These are phyloP conservation scores for Eragrostis nindensis DNA, from an alignment of 176 grass and related monocot species.

Conservation along the genomic window DNA sequence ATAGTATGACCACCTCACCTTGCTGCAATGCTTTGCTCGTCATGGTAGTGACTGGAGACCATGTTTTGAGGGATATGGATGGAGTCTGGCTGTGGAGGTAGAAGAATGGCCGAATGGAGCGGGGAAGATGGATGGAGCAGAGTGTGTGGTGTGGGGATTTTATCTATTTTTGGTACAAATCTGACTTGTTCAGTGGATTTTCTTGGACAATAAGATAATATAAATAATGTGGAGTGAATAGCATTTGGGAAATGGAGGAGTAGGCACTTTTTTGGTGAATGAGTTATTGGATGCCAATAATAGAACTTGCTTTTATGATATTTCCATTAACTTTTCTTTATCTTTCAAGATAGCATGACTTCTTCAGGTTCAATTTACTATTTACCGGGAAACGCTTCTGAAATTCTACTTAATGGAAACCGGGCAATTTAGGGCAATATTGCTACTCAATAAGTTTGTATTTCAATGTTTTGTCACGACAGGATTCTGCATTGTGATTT, in stretches of 20 bases:
- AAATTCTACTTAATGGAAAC: not conserved
- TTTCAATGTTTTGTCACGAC: not conserved
- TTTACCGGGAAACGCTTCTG: conserved; percentile 4
- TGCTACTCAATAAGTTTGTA: not conserved
- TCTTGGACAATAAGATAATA: not conserved
- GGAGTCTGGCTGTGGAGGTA: not conserved
- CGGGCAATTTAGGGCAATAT: not conserved
- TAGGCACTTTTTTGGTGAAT: not conserved
- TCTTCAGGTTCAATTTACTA: not conserved
- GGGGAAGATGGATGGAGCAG: not conserved
- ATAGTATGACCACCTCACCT: not conserved
- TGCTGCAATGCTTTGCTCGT: not conserved
- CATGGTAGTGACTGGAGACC: not conserved
- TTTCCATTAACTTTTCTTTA: conserved; percentile 2
- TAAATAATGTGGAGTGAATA: not conserved
- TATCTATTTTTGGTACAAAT: not conserved
- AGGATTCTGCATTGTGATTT: not conserved
- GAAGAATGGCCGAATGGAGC: not conserved
- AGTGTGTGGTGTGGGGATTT: not conserved
- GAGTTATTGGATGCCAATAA: conserved; percentile 13
- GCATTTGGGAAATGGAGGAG: not conserved
- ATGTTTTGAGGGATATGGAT: not conserved
- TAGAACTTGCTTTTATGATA: not conserved
- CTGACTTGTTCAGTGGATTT: not conserved
- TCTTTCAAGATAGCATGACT: not conserved